Conservation (phyloP, 768 basidiomycete species). For the Amyloporia xantha region DNA sequence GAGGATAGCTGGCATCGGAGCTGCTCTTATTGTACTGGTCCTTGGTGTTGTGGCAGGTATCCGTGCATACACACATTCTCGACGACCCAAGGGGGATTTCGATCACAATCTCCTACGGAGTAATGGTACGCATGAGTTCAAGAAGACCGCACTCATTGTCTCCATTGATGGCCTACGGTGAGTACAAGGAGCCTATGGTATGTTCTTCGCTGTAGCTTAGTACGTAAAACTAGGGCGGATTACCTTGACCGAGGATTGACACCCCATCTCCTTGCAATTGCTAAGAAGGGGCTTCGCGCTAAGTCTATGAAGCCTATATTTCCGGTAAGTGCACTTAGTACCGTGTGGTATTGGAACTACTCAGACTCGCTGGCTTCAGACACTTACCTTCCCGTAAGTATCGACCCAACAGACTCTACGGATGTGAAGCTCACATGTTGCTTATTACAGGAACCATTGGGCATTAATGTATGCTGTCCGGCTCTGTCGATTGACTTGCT, state of each 20-base stretch:
- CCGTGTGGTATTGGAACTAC: neutral
- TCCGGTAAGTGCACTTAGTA: conserved; percentile 47
- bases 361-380: conserved; percentile 49
- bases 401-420: neutral
- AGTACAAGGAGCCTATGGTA: conserved; percentile 6
- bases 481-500: neutral
- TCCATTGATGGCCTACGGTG: conserved; percentile 85
- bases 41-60: conserved; percentile 2
- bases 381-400: conserved; percentile 84
- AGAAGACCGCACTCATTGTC: conserved; percentile 73
- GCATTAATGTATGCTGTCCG: conserved; percentile 53
- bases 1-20: neutral
- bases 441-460: conserved; percentile 77
- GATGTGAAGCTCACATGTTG: conserved; percentile 2
- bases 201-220: neutral
- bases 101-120: conserved; percentile 24
- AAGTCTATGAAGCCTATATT: conserved; percentile 86
- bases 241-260: conserved; percentile 84
- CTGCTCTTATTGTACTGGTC: conserved; percentile 1
- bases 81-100: neutral
- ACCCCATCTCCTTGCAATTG: conserved; percentile 75
- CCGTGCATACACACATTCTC: neutral
- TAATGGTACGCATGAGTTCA: conserved; percentile 82
- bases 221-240: conserved; percentile 53
- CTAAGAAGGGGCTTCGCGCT: conserved; percentile 77